Base-by-base conservation (phyloP, 305 asterid species). In the Fraxinus angustifolia region DNA sequence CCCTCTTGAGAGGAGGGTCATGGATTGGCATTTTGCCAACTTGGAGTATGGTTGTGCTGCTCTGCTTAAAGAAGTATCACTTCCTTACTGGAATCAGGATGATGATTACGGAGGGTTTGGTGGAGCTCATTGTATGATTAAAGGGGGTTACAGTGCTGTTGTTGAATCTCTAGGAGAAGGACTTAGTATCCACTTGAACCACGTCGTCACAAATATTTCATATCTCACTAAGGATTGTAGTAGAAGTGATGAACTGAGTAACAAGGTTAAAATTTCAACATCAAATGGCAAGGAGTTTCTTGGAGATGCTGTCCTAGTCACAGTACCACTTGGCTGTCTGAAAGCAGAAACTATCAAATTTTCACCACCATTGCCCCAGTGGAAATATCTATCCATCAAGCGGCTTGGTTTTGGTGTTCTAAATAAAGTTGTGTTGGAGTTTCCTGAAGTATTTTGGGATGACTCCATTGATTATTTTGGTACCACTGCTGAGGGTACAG, bases 1-100 rank as follows among this genome's bases (percentile, higher is more conserved):
- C 88, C 98, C 97, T 87, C 92, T 91, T 70, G 98, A 96, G 90
- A 92, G 99, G 90, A 94, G 99, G 89, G 97, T 94, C 80, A 96
- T 96, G 96, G 97, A 96, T 91, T 96, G 99, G 99, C 99, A 96
- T 90, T 94, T 94, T 83, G 99, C 99, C 16, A 94, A 96, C 87
- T 86, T 96, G 84, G 99, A 96, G 87, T 94, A 96, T 86, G 98
- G 99, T 31, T 96, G 98, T 85, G 98, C 98, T 83, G 96, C 99
- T 75, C 85, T 89, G 87, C 98, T 96, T 70, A 87, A 91, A 88
- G 97, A 94, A 76, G 98, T 94, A 34, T 96, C 99, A 78, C 97
- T 94, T 79, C 98, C 98, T 17, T 78, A 92, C 84, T 96, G 99
- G 98, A 96, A 94, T 83, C 99, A 96, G 83, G 99, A 96, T 88